Evolutionary conservation across 2,329 filamentous ascomycete genomes (phyloP).

Genomic region (Pseudogymnoascus pannorum): DNA sequence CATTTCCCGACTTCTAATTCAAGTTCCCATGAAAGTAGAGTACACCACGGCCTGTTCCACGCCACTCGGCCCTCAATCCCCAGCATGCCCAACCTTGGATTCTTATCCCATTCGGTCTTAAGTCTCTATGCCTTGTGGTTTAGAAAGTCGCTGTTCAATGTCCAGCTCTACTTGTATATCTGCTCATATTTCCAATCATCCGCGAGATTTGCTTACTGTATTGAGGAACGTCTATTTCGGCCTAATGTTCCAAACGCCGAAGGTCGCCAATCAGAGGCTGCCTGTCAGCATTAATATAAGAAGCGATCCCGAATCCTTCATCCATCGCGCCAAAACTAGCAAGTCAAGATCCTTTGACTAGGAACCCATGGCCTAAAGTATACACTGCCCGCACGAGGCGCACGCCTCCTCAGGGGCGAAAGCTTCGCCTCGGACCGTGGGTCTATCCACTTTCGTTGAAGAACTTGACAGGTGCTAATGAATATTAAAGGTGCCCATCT

Average conservation of each 20-base stretch:
- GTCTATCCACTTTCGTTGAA: not conserved
- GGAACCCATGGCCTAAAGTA: not conserved
- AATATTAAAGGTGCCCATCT: not conserved
- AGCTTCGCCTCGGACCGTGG: not conserved
- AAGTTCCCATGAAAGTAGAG: not conserved
- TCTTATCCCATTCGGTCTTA: not conserved
- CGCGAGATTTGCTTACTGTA: not conserved
- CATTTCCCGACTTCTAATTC: not conserved
- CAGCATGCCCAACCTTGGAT: not conserved
- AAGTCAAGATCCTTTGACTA: not conserved
- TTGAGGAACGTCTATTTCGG: not conserved
- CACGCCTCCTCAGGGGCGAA: not conserved
- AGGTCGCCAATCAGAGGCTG: not conserved
- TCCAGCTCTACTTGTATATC: not conserved
- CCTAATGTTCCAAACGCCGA: not conserved
- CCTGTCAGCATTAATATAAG: not conserved
- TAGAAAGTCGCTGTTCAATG: not conserved
- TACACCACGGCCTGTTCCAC: slow-evolving; percentile 1
- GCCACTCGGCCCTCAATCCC: not conserved
- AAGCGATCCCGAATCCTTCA: not conserved
- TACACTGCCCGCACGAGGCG: not conserved
- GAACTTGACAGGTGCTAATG: not conserved
- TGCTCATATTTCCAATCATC: not conserved
- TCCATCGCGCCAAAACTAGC: not conserved
- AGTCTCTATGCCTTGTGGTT: not conserved